These are phyloP conservation scores for Trichosanthes cucumerina DNA, from an alignment of 306 rosid species.

Conservation along the genomic window DNA sequence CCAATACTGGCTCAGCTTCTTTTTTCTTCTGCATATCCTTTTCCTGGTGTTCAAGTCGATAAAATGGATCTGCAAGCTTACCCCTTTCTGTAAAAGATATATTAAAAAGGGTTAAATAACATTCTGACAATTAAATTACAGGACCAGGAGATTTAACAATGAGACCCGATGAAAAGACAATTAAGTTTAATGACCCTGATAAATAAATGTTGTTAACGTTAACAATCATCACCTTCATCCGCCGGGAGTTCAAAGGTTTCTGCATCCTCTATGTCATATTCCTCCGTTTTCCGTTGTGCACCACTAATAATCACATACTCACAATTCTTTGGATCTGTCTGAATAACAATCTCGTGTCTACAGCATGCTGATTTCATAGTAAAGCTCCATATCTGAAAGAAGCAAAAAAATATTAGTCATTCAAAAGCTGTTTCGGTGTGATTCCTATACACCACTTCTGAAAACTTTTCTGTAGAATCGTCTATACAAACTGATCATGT, in stretches of 20 bases:
- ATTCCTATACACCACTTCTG: not conserved
- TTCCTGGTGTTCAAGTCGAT: conserved; percentile 88
- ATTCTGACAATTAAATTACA: not conserved
- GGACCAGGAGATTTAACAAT: not conserved
- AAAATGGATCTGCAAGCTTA: conserved; percentile 90
- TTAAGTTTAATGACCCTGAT: not conserved
- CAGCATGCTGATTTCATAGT: conserved; percentile 88
- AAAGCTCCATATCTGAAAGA: conserved; percentile 88
- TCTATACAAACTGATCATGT: not conserved
- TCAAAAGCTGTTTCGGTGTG: not conserved
- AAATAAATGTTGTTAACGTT: not conserved
- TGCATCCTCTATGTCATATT: conserved; percentile 72
- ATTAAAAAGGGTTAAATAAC: not conserved
- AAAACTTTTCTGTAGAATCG: not conserved
- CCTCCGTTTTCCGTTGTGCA: conserved; percentile 64
- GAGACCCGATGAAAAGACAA: not conserved
- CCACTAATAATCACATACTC: conserved; percentile 74
- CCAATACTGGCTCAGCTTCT: conserved; percentile 80
- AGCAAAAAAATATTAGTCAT: conserved; percentile 7
- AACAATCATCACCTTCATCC: conserved; percentile 60
- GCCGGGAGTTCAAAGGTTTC: conserved; percentile 81
- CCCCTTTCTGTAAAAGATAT: conserved; percentile 44
- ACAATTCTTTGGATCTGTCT: conserved; percentile 86
- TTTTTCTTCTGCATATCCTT: conserved; percentile 75
- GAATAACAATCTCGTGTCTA: conserved; percentile 73